Conservation (phyloP, 164 flowering plant species). For the Tetracentron sinense region DNA sequence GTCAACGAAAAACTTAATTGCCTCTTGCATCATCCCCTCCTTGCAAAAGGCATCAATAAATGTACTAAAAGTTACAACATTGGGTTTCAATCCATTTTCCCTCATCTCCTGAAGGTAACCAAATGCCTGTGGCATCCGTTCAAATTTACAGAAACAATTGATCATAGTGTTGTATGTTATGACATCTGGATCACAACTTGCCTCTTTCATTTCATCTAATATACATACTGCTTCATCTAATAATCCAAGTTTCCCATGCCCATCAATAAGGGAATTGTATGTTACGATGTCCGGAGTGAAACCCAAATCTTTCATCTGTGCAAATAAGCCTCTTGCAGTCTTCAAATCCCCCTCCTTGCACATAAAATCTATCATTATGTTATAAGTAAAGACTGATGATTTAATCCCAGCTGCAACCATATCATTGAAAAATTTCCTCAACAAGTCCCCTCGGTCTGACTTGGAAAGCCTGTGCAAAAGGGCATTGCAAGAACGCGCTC, state of each 20-base stretch:
- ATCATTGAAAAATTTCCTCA: conserved; percentile 51
- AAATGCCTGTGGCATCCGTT: conserved; percentile 50
- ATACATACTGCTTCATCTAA: conserved; percentile 46
- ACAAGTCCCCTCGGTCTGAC: conserved; percentile 32
- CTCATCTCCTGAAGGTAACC: conserved; percentile 59
- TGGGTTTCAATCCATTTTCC: conserved; percentile 59
- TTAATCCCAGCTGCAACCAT: conserved; percentile 52
- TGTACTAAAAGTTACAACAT: conserved; percentile 82
- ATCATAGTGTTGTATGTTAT: conserved; percentile 77
- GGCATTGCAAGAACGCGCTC: conserved; percentile 61
- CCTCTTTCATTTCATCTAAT: conserved; percentile 63
- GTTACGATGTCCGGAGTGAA: conserved; percentile 68
- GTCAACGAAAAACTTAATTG: conserved; percentile 65
- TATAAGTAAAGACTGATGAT: conserved; percentile 62
- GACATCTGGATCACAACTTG: conserved; percentile 65
- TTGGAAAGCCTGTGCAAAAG: conserved; percentile 58
- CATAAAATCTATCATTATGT: conserved; percentile 59
- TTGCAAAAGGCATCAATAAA: conserved; percentile 84
- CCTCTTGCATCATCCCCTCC: conserved; percentile 69
- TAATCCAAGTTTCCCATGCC: conserved; percentile 62
- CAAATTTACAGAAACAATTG: conserved; percentile 68
- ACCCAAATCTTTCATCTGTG: conserved; percentile 53
- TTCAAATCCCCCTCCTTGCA: conserved; percentile 71
- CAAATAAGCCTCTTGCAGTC: conserved; percentile 45
- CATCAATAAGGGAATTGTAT: conserved; percentile 74